phyloP scores from a whole-genome alignment of 2,329 filamentous ascomycete genomes.

The Penicillium sp. region DNA sequence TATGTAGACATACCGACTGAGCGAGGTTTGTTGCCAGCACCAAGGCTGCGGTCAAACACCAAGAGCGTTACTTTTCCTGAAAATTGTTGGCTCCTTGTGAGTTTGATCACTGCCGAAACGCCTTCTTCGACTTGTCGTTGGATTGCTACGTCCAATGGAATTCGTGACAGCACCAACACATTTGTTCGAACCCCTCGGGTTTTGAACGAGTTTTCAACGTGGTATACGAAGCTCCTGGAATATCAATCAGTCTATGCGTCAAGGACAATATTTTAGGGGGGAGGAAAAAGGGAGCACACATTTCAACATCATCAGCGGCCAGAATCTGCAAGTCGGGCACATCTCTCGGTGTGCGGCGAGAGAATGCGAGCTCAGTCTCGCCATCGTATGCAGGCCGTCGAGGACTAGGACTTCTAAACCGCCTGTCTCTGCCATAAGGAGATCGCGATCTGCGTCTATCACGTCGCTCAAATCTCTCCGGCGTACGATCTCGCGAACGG shows the following conservation, averaged over 20 bases:
- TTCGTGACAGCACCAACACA: slow-evolving; percentile 72
- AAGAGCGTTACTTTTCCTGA: slow-evolving; percentile 74
- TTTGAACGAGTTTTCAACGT: slow-evolving; percentile 74
- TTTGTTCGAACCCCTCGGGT: slow-evolving; percentile 69
- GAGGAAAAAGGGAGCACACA: slow-evolving; percentile 31
- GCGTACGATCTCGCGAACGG: slow-evolving; percentile 39
- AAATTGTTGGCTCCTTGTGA: slow-evolving; percentile 66
- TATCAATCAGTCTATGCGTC: slow-evolving; percentile 2
- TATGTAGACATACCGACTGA: slow-evolving; percentile 59
- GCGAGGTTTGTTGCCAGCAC: slow-evolving; percentile 64
- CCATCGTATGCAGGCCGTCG: slow-evolving; percentile 51
- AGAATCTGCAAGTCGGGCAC: slow-evolving; percentile 89
- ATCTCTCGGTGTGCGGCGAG: slow-evolving; percentile 66
- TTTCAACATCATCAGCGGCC: slow-evolving; percentile 70
- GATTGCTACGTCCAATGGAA: slow-evolving; percentile 74
- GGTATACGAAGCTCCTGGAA: slow-evolving; percentile 69
- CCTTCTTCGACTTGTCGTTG: slow-evolving; percentile 83
- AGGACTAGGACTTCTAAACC: slow-evolving; percentile 68
- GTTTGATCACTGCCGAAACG: slow-evolving; percentile 76
- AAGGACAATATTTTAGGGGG: not conserved
- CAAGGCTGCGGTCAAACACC: slow-evolving; percentile 75
- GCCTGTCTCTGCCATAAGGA: slow-evolving; percentile 60
- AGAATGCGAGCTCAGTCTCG: slow-evolving; percentile 65
- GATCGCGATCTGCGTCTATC: slow-evolving; percentile 66
- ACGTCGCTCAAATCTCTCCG: slow-evolving; percentile 51